Evolutionary conservation across 2,329 filamentous ascomycete genomes (phyloP).

Genomic region (Paecilomyces fulvus): DNA sequence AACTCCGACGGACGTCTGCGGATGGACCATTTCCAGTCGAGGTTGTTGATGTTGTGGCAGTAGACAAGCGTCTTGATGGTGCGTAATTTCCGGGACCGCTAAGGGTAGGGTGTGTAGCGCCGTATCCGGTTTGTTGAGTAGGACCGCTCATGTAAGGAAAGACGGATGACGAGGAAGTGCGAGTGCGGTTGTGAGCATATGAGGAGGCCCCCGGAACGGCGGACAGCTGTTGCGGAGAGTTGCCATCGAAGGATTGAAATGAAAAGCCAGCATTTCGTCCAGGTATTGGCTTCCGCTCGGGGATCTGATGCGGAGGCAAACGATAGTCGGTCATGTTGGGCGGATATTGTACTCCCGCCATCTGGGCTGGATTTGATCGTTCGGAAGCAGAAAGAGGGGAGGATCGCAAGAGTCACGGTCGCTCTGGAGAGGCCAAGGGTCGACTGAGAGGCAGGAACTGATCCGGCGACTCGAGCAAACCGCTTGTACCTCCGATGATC

Average conservation of each 20-base stretch:
- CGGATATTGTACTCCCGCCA: slow-evolving; percentile 20
- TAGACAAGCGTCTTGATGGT: slow-evolving; percentile 28
- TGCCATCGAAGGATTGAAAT: slow-evolving; percentile 7
- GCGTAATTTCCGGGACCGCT: slow-evolving; percentile 14
- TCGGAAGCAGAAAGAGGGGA: neutral
- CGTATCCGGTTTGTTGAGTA: slow-evolving; percentile 15
- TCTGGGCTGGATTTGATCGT: slow-evolving; percentile 6
- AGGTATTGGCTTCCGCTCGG: slow-evolving; percentile 6
- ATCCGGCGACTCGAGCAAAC: neutral
- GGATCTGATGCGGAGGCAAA: slow-evolving; percentile 23
- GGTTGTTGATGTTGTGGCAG: slow-evolving; percentile 32
- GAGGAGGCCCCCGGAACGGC: slow-evolving; percentile 18
- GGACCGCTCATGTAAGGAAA: slow-evolving; percentile 17
- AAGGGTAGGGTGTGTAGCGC: slow-evolving; percentile 20
- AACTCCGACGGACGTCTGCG: slow-evolving; percentile 57
- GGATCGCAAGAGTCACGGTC: neutral
- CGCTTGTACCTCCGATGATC: neutral
- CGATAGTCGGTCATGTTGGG: slow-evolving; percentile 27
- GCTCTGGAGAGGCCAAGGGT: neutral
- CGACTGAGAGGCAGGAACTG: neutral
- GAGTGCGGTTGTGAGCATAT: slow-evolving; percentile 26
- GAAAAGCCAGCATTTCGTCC: slow-evolving; percentile 8
- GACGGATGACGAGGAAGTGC: slow-evolving; percentile 31
- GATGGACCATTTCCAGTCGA: slow-evolving; percentile 26
- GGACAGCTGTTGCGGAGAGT: slow-evolving; percentile 4